A percentile compares a stretch with the other conserved stretches of the same genome.
phyloP scores from a whole-genome alignment of 2,329 filamentous ascomycete genomes.

The Penicillium sp. region DNA sequence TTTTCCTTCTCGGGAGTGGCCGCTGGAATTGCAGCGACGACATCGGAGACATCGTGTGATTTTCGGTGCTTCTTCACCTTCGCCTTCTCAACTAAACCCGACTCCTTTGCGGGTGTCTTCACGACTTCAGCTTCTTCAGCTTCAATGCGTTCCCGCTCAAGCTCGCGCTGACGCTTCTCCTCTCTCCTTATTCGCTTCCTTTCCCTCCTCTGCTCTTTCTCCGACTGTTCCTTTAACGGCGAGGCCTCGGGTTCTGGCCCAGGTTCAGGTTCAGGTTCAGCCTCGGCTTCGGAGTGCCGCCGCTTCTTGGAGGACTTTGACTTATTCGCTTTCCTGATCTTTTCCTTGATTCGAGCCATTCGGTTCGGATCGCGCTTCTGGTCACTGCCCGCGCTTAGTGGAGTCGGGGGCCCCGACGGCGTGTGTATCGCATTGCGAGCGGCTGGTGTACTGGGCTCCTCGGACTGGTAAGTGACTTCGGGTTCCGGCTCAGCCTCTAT shows the following conservation, averaged over 20 bases:
- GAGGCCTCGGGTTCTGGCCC: neutral
- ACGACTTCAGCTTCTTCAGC: neutral
- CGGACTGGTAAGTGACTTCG: neutral
- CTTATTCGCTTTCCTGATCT: neutral
- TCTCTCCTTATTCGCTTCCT: slow-evolving; percentile 10
- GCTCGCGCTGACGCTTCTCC: neutral
- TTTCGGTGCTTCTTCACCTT: slow-evolving; percentile 6
- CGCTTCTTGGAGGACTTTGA: slow-evolving; percentile 3
- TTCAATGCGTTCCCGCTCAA: neutral
- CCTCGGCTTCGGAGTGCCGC: neutral
- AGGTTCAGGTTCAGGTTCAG: neutral
- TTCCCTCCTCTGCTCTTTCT: slow-evolving; percentile 5
- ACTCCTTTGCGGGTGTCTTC: neutral
- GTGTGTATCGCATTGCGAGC: neutral
- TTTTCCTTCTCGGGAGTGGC: slow-evolving; percentile 12
- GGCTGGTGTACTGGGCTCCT: neutral
- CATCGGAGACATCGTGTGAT: neutral
- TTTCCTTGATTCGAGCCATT: neutral
- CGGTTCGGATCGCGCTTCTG: neutral
- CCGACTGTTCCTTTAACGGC: neutral
- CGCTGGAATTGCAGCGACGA: slow-evolving; percentile 11
- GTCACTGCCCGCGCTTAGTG: neutral
- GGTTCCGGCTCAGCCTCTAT: neutral
- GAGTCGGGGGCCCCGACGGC: neutral
- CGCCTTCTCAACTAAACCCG: neutral